These are phyloP conservation scores for Stylosanthes scabra DNA, from an alignment of 331 rosid genomes.

Conservation along the genomic window DNA sequence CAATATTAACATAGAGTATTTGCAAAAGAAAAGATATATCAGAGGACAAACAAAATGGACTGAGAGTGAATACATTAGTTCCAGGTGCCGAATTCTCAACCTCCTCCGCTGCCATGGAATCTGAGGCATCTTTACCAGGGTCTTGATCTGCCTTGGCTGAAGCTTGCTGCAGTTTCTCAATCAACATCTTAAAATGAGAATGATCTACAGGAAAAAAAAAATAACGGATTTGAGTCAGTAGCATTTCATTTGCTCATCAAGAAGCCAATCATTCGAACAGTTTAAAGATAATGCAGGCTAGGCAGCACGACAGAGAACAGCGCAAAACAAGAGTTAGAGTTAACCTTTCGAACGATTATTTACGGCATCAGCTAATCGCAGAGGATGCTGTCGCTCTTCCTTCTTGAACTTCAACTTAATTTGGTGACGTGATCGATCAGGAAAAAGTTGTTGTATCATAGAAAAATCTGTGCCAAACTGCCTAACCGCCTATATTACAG, in stretches of 20 bases:
- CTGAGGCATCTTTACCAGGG: constrained; percentile 51
- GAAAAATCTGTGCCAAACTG: constrained; percentile 85
- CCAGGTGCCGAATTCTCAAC: constrained; percentile 42
- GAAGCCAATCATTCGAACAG: neutral
- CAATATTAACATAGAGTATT: constrained; percentile 22
- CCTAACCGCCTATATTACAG: constrained; percentile 60
- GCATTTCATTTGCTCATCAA: constrained; percentile 19
- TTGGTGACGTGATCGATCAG: constrained; percentile 73
- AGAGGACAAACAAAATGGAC: constrained; percentile 32
- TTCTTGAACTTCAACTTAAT: constrained; percentile 79
- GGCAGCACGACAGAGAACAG: constrained; percentile 3
- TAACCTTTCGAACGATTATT: constrained; percentile 64
- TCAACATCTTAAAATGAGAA: constrained; percentile 49
- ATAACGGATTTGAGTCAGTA: neutral
- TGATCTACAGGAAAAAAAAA: constrained; percentile 38
- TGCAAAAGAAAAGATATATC: constrained; percentile 20
- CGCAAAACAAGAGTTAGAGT: constrained; percentile 26
- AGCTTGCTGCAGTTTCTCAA: constrained; percentile 63
- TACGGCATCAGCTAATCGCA: constrained; percentile 64
- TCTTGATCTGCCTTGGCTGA: constrained; percentile 62
- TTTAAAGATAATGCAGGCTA: constrained; percentile 21
- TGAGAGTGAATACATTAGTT: constrained; percentile 57
- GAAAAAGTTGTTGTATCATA: constrained; percentile 80
- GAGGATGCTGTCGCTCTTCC: constrained; percentile 78
- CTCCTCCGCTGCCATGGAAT: constrained; percentile 46